Conservation (phyloP, 805 yeast genomes). For the Spencermartinsiella europaea region DNA sequence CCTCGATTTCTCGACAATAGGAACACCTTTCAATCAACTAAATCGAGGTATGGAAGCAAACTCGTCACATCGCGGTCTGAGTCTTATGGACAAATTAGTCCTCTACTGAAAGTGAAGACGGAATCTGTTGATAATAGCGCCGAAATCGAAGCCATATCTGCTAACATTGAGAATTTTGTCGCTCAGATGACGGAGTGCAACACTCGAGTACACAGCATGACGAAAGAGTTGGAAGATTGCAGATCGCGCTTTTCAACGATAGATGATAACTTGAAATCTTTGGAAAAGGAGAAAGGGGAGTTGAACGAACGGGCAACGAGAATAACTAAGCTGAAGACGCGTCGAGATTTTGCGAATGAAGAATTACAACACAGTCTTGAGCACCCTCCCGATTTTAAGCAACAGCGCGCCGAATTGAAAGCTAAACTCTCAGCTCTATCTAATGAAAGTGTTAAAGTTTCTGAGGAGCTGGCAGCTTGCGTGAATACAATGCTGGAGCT, state of each 20-base stretch:
- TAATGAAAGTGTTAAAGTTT: background rate
- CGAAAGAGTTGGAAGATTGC: background rate
- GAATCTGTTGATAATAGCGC: background rate
- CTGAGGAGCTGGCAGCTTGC: background rate
- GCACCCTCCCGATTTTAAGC: background rate
- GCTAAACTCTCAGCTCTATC: background rate
- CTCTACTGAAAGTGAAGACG: background rate
- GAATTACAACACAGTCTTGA: conserved; percentile 5
- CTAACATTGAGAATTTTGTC: background rate
- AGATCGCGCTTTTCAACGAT: background rate
- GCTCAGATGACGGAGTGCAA: background rate
- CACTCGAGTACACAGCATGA: background rate
- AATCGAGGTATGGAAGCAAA: conserved; percentile 60
- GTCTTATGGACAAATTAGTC: background rate
- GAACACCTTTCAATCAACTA: conserved; percentile 8
- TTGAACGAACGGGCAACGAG: background rate
- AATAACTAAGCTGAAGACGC: background rate
- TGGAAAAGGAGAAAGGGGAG: background rate
- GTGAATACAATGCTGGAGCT: background rate
- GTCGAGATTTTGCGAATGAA: background rate
- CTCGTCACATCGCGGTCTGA: conserved; percentile 41
- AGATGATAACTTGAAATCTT: background rate
- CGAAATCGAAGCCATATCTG: background rate
- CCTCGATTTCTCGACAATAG: background rate
- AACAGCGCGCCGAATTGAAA: background rate